Base-by-base conservation (phyloP, 441 rosid species). In the Eutrema salsugineum region DNA sequence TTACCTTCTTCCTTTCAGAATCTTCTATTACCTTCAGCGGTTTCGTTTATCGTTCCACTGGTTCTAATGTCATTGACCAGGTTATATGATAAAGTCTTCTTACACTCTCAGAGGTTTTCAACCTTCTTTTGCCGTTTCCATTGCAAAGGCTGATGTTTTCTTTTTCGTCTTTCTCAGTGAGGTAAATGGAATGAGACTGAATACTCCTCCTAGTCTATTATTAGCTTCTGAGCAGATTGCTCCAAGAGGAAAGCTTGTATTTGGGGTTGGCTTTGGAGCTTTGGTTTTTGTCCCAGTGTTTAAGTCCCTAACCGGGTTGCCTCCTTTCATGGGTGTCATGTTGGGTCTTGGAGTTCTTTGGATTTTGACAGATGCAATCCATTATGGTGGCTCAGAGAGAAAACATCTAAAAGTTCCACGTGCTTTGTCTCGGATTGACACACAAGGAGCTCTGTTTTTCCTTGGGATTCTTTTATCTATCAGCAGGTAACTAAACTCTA, bases 301-400 rank as follows among this genome's bases (percentile, higher is more conserved):
- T 82, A 88, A 87, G 85, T 85, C 90, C 70, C 72, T 91, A 38
- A 91, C 97, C 9, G 94, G 97, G 57, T 78, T 91, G 81, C 97
- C 92, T 78, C 97, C 97, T 48, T 88, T 63, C 77, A 84, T 88
- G 89, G 97, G 92, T n/a, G 83, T 88, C 77, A 83, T 91, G 76
- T 83, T 91, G 14, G 94, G 97, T n/a, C 94, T 91, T n/a, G 91
- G 97, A 82, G 94, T 88, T 72, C 92, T 91, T 38, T 91, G 97
- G 97, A 83, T 88, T 79, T 85, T 91, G 66, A 91, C 97, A 2
- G 92, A 86, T 79, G 92, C 90, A 36, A 88, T 88, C 80, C 97
- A 88, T 78, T 91, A 83, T 28, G 92, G 97, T 30, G 87, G 87
- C 71, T 85, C 88, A 2, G 90, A 87, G 77, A 78, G 86, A 79